These are phyloP conservation scores for Phaeomoniella chlamydospora DNA, from an alignment of 2,329 filamentous ascomycete genomes.

Conservation along the genomic window DNA sequence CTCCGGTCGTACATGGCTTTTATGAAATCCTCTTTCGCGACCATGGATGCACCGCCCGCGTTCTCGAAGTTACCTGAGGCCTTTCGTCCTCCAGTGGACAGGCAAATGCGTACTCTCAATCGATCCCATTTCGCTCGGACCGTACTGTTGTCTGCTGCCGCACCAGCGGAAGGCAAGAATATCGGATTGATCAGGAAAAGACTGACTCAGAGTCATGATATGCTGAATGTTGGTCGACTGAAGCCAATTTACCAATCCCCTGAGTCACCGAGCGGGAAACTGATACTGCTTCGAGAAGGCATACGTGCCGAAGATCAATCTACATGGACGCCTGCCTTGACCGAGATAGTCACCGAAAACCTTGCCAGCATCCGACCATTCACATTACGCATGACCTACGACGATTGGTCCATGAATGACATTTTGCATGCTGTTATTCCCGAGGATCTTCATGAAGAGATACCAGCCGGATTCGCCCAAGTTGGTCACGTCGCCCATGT, in stretches of 20 bases:
- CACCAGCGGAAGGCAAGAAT: slow-evolving; percentile 58
- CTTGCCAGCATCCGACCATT: slow-evolving; percentile 62
- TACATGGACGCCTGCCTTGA: slow-evolving; percentile 62
- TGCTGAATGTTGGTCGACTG: slow-evolving; percentile 50
- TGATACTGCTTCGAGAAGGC: slow-evolving; percentile 21
- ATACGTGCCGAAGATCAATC: slow-evolving; percentile 35
- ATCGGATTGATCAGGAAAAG: slow-evolving; percentile 58
- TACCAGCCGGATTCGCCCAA: slow-evolving; percentile 73
- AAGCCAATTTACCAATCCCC: slow-evolving; percentile 39
- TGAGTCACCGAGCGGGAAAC: slow-evolving; percentile 23
- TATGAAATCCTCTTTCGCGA: not conserved
- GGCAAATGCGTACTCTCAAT: slow-evolving; percentile 68
- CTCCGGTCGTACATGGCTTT: not conserved
- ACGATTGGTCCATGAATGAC: slow-evolving; percentile 76
- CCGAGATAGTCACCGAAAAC: slow-evolving; percentile 51
- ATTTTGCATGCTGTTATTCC: slow-evolving; percentile 73
- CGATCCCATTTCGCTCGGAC: slow-evolving; percentile 67
- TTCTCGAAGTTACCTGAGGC: slow-evolving; percentile 22
- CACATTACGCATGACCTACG: slow-evolving; percentile 62
- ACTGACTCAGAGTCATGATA: slow-evolving; percentile 50
- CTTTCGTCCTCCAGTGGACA: slow-evolving; percentile 70
- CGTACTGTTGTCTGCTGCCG: slow-evolving; percentile 63
- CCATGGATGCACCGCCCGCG: slow-evolving; percentile 7
- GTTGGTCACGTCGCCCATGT: slow-evolving; percentile 89
- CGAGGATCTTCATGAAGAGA: slow-evolving; percentile 62